Evolutionary conservation across 2,329 filamentous ascomycete genomes (phyloP).

Genomic region (Exophiala sp.): DNA sequence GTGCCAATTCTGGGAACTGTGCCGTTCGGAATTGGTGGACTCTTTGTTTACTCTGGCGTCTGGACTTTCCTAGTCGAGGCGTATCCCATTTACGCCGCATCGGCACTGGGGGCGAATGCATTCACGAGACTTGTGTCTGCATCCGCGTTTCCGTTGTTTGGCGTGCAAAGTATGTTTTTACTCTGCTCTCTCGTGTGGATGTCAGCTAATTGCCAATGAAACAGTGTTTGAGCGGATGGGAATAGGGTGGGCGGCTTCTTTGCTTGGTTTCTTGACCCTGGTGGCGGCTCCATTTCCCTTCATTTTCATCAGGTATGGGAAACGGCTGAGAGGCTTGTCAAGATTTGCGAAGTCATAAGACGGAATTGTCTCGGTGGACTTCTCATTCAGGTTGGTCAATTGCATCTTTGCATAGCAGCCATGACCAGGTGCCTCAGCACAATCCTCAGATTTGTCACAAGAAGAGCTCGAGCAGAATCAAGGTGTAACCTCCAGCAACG

Average conservation of each 20-base stretch:
- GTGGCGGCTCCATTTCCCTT: not conserved
- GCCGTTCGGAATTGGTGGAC: slow-evolving; percentile 46
- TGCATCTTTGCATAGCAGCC: too few relatives aligned
- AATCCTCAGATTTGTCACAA: not conserved
- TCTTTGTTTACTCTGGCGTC: slow-evolving; percentile 75
- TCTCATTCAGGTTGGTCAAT: too few relatives aligned
- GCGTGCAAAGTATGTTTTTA: slow-evolving; percentile 47
- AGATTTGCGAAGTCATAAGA: not conserved
- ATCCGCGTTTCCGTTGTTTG: slow-evolving; percentile 74
- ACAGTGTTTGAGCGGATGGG: not conserved
- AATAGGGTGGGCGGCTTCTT: not conserved
- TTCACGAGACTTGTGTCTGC: slow-evolving; percentile 74
- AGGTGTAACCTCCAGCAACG: too few relatives aligned
- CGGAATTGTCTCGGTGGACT: too few relatives aligned
- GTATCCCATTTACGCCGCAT: slow-evolving; percentile 44
- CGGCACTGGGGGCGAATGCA: slow-evolving; percentile 75
- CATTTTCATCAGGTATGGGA: not conserved
- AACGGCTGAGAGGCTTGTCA: not conserved
- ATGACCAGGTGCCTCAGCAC: not conserved
- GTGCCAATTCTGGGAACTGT: slow-evolving; percentile 49
- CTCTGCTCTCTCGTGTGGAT: not conserved
- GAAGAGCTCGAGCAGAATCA: too few relatives aligned
- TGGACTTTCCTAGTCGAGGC: slow-evolving; percentile 79
- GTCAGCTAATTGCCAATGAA: not conserved
- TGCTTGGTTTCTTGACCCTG: not conserved